Percentiles rank a stretch among this genome's conserved stretches.
These are phyloP conservation scores for Haberlea rhodopensis DNA, from an alignment of 257 asterid genomes.

Conservation along the genomic window DNA sequence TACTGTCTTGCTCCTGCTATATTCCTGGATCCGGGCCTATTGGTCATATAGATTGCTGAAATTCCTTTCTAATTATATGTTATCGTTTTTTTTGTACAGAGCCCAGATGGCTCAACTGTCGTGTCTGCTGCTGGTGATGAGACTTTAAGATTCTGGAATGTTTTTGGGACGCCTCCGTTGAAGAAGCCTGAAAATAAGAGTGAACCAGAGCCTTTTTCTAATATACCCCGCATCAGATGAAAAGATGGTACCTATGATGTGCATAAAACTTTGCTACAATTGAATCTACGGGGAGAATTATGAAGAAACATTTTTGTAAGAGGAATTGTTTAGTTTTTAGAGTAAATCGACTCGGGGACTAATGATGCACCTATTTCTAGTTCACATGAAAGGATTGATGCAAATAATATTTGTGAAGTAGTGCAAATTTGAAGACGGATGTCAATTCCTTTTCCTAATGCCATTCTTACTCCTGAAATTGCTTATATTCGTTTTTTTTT, in stretches of 20 bases:
- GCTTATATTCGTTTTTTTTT: no score
- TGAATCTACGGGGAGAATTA: not conserved
- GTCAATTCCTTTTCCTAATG: no score
- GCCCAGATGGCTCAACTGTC: conserved; percentile 46
- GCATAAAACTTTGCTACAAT: no score
- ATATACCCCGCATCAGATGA: conserved; percentile 37
- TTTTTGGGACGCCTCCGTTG: conserved; percentile 32
- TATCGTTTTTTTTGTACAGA: conserved; percentile 24
- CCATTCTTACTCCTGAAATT: no score
- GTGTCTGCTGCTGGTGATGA: conserved; percentile 45
- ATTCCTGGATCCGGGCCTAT: no score
- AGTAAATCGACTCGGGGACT: no score
- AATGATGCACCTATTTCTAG: no score
- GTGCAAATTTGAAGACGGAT: not conserved
- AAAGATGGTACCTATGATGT: not conserved
- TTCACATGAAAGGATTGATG: not conserved
- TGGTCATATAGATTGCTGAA: not conserved
- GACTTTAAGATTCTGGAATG: conserved; percentile 40
- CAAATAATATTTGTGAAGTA: not conserved
- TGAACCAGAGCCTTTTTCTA: conserved; percentile 36
- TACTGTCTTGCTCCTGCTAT: no score
- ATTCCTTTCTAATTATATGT: not conserved
- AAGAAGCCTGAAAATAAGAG: conserved; percentile 18
- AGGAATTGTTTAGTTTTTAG: no score
- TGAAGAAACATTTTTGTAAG: no score